Conservation (phyloP, 306 rosid species). For the Delonix regia region DNA sequence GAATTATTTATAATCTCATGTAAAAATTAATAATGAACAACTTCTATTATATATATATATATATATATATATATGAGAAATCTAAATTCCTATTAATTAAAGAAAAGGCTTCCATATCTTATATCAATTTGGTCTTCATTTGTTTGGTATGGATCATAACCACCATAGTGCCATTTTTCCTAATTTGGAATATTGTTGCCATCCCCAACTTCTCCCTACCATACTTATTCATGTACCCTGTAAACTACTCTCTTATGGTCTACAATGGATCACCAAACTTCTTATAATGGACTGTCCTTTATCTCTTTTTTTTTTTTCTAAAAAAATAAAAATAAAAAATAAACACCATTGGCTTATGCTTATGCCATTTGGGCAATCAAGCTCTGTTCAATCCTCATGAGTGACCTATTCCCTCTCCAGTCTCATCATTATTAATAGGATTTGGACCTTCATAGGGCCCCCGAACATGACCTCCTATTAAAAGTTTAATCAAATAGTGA, state of each 20-base stretch:
- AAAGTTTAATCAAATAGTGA: conserved; percentile 7
- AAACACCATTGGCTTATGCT: conserved; percentile 38
- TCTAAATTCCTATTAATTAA: no score
- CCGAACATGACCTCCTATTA: conserved; percentile 35
- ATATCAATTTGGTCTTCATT: conserved; percentile 10
- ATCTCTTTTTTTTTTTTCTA: neutral
- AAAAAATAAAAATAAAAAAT: neutral
- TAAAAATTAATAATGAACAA: no score
- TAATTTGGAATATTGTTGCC: conserved; percentile 25
- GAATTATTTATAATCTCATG: no score
- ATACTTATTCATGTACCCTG: neutral
- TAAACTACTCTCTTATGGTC: conserved; percentile 10
- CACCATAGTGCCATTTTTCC: conserved; percentile 31
- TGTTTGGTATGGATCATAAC: conserved; percentile 36
- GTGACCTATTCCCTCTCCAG: conserved; percentile 19
- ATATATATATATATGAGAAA: no score
- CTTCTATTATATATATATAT: no score
- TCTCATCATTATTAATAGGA: conserved; percentile 34
- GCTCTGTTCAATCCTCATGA: no score
- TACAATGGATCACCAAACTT: conserved; percentile 52
- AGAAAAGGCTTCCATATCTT: neutral
- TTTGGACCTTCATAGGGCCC: conserved; percentile 35
- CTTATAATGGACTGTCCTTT: conserved; percentile 53
- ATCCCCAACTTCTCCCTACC: neutral
- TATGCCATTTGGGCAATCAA: conserved; percentile 27